These are phyloP conservation scores for Leersia perrieri DNA, from an alignment of 176 grass and related monocot genomes.

Conservation along the genomic window DNA sequence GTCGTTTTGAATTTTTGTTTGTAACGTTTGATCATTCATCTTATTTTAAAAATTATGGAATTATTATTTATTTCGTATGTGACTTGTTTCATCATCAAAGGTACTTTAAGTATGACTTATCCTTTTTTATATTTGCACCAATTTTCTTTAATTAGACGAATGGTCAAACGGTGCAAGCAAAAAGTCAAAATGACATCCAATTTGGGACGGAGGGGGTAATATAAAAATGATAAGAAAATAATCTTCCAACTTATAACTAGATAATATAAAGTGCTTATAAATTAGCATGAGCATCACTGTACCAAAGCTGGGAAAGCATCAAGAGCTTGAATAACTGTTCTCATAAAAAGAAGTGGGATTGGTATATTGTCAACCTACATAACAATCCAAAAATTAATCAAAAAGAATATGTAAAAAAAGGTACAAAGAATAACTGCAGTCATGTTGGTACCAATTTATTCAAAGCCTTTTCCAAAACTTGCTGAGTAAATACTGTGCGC, in stretches of 20 bases:
- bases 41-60: too few species aligned
- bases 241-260: slow-evolving; percentile 4
- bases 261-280: slow-evolving; percentile 6
- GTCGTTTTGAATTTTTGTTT: too few species aligned
- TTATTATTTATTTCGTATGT: too few species aligned
- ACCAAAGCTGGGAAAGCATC: slow-evolving; percentile 98
- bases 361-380: slow-evolving; percentile 85
- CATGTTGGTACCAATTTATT: slow-evolving; percentile 70
- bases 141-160: too few species aligned
- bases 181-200: too few species aligned
- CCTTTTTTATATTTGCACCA: too few species aligned
- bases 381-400: slow-evolving; percentile 26
- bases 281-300: slow-evolving; percentile 31
- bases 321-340: slow-evolving; percentile 96
- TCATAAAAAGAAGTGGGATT: slow-evolving; percentile 98
- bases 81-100: too few species aligned
- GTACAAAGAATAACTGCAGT: not conserved
- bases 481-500: slow-evolving; percentile 95
- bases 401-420: not conserved
- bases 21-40: too few species aligned
- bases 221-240: not conserved
- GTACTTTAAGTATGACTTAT: too few species aligned
- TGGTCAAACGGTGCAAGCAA: too few species aligned
- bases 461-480: slow-evolving; percentile 91
- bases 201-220: too few species aligned